Evolutionary conservation across 768 basidiomycete genomes (phyloP), one percentile per base, ranked within the genome.

Genomic region (Boletus patriciae): DNA sequence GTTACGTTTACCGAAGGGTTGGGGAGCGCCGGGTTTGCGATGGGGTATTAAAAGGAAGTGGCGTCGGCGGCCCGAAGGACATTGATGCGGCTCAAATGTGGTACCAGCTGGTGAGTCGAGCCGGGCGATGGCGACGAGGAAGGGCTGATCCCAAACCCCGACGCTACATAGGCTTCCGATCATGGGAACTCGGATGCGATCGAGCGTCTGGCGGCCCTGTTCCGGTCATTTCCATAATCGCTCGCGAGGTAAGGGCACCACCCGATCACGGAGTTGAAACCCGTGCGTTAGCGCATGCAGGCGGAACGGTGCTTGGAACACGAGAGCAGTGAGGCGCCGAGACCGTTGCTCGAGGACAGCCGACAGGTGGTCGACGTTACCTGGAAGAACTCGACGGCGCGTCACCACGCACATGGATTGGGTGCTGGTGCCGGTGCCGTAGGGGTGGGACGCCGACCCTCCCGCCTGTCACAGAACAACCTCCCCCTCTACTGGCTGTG

Each of bases 41-140:
- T n/a, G 94, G 96, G 95, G 1, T 98, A 98, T 69, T 98, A 96
- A 68, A 80, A 80, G 38, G 95, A 98, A 71, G 90, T 98, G 96
- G 96, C 2, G 88, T 98, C 6, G 94, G 93, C 0, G 84, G 87
- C 0, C 46, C 67, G 11, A 84, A 82, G 66, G 82, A 89, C 65
- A 52, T 91, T 36, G 80, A 79, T 0, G 76, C 77, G 8, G 91
- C 94, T 2, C 75, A 78, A 54, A 81, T 74, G 66, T 98, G 94
- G 94, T 98, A 98, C 71, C 73, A 75, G 29, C 74, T 78, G 69
- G 85, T 84, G 42, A 62, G 80, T 74, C 37, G 27, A 25, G 4
- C 4, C 15, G 36, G 6, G n/a, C n/a, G n/a, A n/a, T n/a, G n/a
- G n/a, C n/a, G 16, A 3, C 3, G 36, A 11, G 4, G 25, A 25